Evolutionary conservation across 2,329 filamentous ascomycete species (phyloP), one percentile per base, ranked within the genome.

Genomic region (Dactylellina cionopaga): DNA sequence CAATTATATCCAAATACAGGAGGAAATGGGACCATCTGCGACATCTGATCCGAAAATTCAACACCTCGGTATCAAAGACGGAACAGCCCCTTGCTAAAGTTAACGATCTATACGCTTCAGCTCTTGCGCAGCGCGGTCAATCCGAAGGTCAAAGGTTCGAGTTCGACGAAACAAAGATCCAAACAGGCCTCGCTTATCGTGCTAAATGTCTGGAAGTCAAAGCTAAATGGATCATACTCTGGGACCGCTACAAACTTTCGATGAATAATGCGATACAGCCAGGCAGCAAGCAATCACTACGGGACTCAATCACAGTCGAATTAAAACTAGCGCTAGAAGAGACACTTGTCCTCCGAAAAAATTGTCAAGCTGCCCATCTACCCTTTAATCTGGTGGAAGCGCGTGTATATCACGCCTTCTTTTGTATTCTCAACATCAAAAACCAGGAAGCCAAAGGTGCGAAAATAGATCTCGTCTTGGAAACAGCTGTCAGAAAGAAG

Each of bases 1-100:
- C 44, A 13, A 19, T 52, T 5, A n/a, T 63, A 0, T 13, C 24
- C 1, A 22, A 17, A 1, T 64, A 71, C 17, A 71, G 56, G 17
- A 33, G 29, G 22, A 56, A 27, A 15, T 17, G 59, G 3, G 11
- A 31, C 0, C 9, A 33, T n/a, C 24, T 71, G 7, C 43, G n/a
- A 43, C n/a, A 7, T 10, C 13, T 17, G n/a, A 49, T 60, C 17
- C 9, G 17, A 5, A 27, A 55, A 2, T 66, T 58, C 60, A 66
- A 59, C 19, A 7, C 2, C 11, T 73, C 47, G 10, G 69, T 73
- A 1, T 10, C 29, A 1, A 55, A 43, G 43, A 47, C 54, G 10
- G 69, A 73, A 22, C 69, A 73, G 25, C 69, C 69, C 4, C 27
- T 73, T 2, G 37, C 46, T 1, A 73, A 73, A 39, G 60, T 73